Evolutionary conservation across 306 rosid genomes (phyloP).

Genomic region (Sesbania bispinosa): DNA sequence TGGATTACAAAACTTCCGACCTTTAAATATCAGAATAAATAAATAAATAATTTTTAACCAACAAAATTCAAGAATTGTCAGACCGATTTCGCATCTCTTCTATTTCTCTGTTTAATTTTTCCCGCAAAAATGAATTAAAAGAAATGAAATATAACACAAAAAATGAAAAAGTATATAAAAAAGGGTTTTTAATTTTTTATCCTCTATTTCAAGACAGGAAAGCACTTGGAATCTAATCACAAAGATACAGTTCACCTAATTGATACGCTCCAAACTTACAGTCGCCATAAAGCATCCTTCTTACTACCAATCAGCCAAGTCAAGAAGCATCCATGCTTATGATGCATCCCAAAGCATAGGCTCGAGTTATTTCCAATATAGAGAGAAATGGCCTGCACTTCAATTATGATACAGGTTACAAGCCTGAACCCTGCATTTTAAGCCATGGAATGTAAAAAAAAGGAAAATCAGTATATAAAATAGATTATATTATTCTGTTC

Average conservation of each 20-base stretch:
- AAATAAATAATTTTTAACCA: constrained; percentile 27
- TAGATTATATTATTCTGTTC: not conserved
- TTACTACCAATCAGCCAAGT: constrained; percentile 21
- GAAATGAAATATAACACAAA: not conserved
- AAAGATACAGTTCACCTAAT: constrained; percentile 33
- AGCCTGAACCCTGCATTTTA: constrained; percentile 28
- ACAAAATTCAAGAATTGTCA: constrained; percentile 33
- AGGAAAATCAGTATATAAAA: not conserved
- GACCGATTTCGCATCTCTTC: constrained; percentile 20
- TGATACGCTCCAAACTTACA: constrained; percentile 32
- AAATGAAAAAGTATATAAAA: no score
- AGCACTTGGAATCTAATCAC: no score
- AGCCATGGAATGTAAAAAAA: no score
- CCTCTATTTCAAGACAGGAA: no score
- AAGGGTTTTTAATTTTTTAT: no score
- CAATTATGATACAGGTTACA: constrained; percentile 30
- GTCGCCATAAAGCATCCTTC: constrained; percentile 20
- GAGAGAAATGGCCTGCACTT: constrained; percentile 30
- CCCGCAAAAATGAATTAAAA: constrained; percentile 32
- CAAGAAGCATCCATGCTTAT: constrained; percentile 24
- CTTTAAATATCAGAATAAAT: no score
- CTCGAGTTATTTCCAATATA: constrained; percentile 11
- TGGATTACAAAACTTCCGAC: no score
- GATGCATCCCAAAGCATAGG: constrained; percentile 22
- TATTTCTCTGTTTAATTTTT: constrained; percentile 21